Base-by-base conservation (phyloP, 2,329 filamentous ascomycete genomes). In the Pseudogymnoascus sp. region DNA sequence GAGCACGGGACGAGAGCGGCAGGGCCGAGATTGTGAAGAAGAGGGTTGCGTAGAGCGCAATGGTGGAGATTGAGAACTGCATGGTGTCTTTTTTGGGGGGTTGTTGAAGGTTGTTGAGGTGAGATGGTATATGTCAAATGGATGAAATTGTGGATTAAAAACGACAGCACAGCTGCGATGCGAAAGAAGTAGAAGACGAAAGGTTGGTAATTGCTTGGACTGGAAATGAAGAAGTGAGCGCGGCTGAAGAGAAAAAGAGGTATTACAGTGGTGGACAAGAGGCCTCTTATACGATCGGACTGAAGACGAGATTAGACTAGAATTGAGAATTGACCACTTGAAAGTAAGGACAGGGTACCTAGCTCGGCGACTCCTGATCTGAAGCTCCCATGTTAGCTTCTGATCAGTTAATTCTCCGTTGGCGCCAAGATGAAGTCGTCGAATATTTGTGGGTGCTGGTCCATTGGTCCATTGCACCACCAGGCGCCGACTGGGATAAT, bases 221-320 rank as follows among this genome's bases (percentile, higher is more conserved):
- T 57, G 51, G 36, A 62, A 69, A 62, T 65, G 65, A 63, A 66
- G 66, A 64, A 65, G 60, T 66, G 67, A 69, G 68, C 65, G 63
- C 66, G 61, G 65, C 66, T 67, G 64, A 60, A 68, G 68, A 57
- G 8, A 13, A 66, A 62, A 65, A 65, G 41, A 39, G 61, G 60
- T 37, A 16, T 48, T 21, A 10, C 51, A 34, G 14, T 21, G 34
- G 48, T 10, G 37, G 65, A 19, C 61, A 60, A 63, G 13, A 11
- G 3, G 37, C 6, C 57, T 67, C 63, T 69, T 67, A 66, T 66
- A 66, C 31, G 48, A 54, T 34, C n/a, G 11, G 28, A 34, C 16
- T 19, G 7, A 14, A 13, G 28, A 34, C 8, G 2, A 57, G n/a
- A 57, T 57, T 11, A 34, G 51, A 34, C n/a, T 14, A 34, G 28